Evolutionary conservation across 2,329 filamentous ascomycete genomes (phyloP), one percentile per base, ranked within the genome.

Genomic region (Neonectria faginata): DNA sequence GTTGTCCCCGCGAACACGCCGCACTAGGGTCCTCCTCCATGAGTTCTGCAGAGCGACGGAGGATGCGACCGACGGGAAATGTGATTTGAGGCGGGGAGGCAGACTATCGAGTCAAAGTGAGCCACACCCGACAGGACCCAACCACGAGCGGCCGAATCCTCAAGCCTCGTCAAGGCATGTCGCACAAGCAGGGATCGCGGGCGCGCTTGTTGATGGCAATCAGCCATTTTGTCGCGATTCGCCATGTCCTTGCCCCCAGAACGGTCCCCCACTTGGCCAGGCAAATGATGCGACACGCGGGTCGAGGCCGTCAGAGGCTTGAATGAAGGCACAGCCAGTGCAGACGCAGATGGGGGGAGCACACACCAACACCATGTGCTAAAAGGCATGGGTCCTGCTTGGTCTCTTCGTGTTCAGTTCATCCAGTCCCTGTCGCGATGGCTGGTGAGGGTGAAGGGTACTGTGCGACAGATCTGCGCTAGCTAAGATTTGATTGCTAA

Each of bases 391-490:
- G 62, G 47, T 42, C 39, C 18, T 27, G 57, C 51, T 60, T 64
- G 65, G 57, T 55, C 57, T 60, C 61, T 71, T 73, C 67, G 70
- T 72, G 70, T 73, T 73, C 69, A 72, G 66, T 70, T 73, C 60
- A 63, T 58, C 53, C 42, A 48, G 54, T 57, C 59, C 64, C 62
- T 61, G 65, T 70, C 68, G 58, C 67, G 36, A 56, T 56, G 59
- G 59, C 50, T 53, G 53, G 20, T 55, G 59, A 60, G 51, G 57
- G 62, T 33, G 61, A 55, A 47, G 60, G 51, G 67, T 66, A 73
- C 67, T 70, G 71, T 73, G 71, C 68, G 53, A 73, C 71, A 73
- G 71, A 73, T 73, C 69, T 73, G 52, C 71, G 69, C 71, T 73
- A 73, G 63, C 62, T 67, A 70, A 73, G 60, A 73, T 73, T 73